Percentiles rank a stretch among this genome's conserved stretches.
Conservation (phyloP, 495 filamentous ascomycete species). For the Lindgomyces ingoldianus region DNA sequence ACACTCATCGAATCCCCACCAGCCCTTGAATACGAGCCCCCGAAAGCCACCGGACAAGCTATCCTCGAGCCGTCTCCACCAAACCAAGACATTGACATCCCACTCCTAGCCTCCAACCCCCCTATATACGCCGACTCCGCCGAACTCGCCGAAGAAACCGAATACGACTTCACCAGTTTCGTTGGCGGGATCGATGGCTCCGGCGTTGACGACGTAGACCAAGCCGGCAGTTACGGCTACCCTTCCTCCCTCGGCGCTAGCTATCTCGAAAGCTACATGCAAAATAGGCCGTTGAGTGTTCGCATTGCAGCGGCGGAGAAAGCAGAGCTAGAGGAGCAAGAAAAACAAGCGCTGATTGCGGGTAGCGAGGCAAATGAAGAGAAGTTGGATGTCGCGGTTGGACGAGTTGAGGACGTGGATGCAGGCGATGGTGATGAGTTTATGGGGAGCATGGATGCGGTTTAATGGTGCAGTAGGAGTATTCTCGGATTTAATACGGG, state of each 20-base stretch:
- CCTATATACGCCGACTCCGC: slow-evolving; percentile 24
- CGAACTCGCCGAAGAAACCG: slow-evolving; percentile 14
- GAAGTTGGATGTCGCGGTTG: slow-evolving; percentile 8
- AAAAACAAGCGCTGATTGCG: slow-evolving; percentile 21
- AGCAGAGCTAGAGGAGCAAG: slow-evolving; percentile 21
- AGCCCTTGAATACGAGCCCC: slow-evolving; percentile 28
- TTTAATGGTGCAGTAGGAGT: slow-evolving; percentile 1
- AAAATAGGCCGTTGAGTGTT: slow-evolving; percentile 31
- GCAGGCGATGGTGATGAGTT: slow-evolving; percentile 20
- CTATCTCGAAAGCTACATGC: slow-evolving; percentile 37
- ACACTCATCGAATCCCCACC: slow-evolving; percentile 12
- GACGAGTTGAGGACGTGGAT: background rate
- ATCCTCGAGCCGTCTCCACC: slow-evolving; percentile 39
- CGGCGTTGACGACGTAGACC: slow-evolving; percentile 32
- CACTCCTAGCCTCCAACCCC: slow-evolving; percentile 8
- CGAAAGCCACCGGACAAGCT: slow-evolving; percentile 47
- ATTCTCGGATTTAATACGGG: no score
- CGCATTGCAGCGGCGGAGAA: slow-evolving; percentile 32
- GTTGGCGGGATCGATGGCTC: slow-evolving; percentile 34
- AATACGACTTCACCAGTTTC: slow-evolving; percentile 25
- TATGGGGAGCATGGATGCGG: slow-evolving; percentile 28
- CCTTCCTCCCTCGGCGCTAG: slow-evolving; percentile 30
- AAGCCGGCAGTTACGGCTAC: slow-evolving; percentile 32
- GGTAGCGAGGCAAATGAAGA: background rate
- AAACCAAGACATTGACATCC: background rate